Conservation (phyloP, 345 rosid species). For the Citrus medica region DNA sequence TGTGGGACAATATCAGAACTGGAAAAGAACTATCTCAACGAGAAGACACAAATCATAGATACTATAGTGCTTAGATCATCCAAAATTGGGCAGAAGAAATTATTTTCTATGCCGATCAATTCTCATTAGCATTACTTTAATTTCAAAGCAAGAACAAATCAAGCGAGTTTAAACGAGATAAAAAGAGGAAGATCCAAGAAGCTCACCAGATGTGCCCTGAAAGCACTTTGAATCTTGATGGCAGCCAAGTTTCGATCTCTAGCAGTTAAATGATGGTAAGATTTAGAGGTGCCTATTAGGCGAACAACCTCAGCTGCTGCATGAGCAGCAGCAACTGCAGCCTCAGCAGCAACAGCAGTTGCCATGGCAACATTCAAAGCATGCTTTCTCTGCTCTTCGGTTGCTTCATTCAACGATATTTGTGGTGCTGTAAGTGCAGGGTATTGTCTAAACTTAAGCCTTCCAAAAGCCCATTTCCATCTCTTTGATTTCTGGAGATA, state of each 20-base stretch:
- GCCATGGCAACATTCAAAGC: conserved; percentile 82
- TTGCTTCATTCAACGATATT: conserved; percentile 46
- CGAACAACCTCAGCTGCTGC: conserved; percentile 95
- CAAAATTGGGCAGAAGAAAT: not conserved
- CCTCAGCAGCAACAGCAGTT: conserved; percentile 89
- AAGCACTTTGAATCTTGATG: conserved; percentile 67
- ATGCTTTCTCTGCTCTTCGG: conserved; percentile 69
- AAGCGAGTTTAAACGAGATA: not conserved
- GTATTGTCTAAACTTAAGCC: conserved; percentile 44
- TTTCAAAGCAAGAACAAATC: not conserved
- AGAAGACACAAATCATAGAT: not conserved
- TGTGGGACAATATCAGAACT: not conserved
- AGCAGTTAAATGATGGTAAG: conserved; percentile 24
- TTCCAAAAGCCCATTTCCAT: conserved; percentile 52
- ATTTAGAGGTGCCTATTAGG: conserved; percentile 43
- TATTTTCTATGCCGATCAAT: not conserved
- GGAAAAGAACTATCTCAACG: not conserved
- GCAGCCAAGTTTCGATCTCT: conserved; percentile 50
- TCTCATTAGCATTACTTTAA: not conserved
- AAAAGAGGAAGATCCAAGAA: conserved; percentile 2
- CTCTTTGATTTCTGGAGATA: conserved; percentile 43
- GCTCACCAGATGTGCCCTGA: conserved; percentile 79
- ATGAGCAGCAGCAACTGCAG: conserved; percentile 80
- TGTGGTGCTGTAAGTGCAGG: conserved; percentile 43
- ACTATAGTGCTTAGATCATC: not conserved